A percentile compares a stretch with the other conserved stretches of the same genome.
Evolutionary conservation across 176 grass and related monocot species (phyloP).

Genomic region (Paspalum notatum): DNA sequence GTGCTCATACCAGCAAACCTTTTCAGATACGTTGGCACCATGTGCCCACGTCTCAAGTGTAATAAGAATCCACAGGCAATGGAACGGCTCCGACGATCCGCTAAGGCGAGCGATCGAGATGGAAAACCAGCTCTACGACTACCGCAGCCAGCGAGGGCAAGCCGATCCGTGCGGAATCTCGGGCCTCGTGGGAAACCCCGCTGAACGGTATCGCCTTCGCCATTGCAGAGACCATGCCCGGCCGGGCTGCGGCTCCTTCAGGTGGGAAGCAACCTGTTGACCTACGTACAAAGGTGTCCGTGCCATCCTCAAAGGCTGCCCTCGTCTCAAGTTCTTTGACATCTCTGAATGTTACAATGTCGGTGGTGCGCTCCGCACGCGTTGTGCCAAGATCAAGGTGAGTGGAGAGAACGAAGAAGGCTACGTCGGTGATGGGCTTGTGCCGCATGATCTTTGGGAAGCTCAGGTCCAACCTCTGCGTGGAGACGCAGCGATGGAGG

Average conservation of each 20-base stretch:
- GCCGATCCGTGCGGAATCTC: background rate
- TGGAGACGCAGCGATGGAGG: background rate
- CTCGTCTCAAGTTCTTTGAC: slow-evolving; percentile 48
- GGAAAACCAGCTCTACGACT: background rate
- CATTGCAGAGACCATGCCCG: slow-evolving; percentile 43
- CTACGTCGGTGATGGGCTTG: background rate
- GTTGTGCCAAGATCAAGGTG: slow-evolving; percentile 31
- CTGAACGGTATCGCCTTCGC: slow-evolving; percentile 43
- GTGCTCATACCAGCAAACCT: too few relatives aligned
- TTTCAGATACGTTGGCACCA: too few relatives aligned
- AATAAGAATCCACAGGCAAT: slow-evolving; percentile 31
- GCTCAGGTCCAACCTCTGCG: background rate
- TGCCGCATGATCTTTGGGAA: background rate
- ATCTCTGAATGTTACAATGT: slow-evolving; percentile 38
- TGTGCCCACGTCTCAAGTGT: slow-evolving; percentile 14
- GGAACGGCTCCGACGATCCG: slow-evolving; percentile 5
- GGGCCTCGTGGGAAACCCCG: background rate
- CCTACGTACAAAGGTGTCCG: slow-evolving; percentile 34
- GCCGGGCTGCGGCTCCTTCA: slow-evolving; percentile 38
- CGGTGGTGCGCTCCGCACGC: slow-evolving; percentile 18
- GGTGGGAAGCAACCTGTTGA: slow-evolving; percentile 40
- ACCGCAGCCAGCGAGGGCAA: background rate
- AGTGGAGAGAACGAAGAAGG: background rate
- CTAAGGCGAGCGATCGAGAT: background rate
- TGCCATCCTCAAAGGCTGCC: slow-evolving; percentile 50